These are phyloP conservation scores for Suzukiozyma palmioleophila DNA, from an alignment of 1,139 yeast species.

Conservation along the genomic window DNA sequence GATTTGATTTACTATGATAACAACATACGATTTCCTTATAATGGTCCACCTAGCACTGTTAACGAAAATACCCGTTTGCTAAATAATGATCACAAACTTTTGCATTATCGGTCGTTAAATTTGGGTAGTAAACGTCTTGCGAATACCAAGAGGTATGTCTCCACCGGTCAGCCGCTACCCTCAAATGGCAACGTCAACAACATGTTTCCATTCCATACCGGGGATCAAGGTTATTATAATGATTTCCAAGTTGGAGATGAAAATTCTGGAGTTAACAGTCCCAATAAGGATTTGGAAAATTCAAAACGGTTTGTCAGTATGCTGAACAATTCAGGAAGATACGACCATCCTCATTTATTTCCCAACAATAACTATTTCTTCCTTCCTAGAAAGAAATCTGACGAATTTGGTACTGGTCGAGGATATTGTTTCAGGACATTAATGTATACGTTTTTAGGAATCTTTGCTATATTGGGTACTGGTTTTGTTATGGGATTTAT, in stretches of 20 bases:
- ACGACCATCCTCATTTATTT: slow-evolving; percentile 16
- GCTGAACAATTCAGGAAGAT: slow-evolving; percentile 5
- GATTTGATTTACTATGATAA: slow-evolving; percentile 48
- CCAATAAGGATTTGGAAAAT: neutral
- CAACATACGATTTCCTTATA: slow-evolving; percentile 37
- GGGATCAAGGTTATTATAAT: slow-evolving; percentile 26
- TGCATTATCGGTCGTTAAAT: slow-evolving; percentile 42
- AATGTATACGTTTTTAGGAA: slow-evolving; percentile 52
- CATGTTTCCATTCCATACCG: slow-evolving; percentile 58
- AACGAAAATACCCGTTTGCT: slow-evolving; percentile 32
- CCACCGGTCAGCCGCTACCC: slow-evolving; percentile 27
- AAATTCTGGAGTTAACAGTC: slow-evolving; percentile 13
- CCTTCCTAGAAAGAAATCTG: slow-evolving; percentile 28
- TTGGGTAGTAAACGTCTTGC: slow-evolving; percentile 24
- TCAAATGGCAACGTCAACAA: slow-evolving; percentile 8
- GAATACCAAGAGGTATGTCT: slow-evolving; percentile 29
- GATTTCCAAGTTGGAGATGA: slow-evolving; percentile 43
- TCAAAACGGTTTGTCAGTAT: neutral
- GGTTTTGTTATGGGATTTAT: slow-evolving; percentile 84
- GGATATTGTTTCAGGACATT: slow-evolving; percentile 44
- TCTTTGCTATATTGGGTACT: slow-evolving; percentile 50
- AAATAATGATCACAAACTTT: slow-evolving; percentile 28
- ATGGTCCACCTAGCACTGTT: slow-evolving; percentile 18
- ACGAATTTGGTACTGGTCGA: slow-evolving; percentile 18
- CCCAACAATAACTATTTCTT: slow-evolving; percentile 22